Evolutionary conservation across 208 protist species (phyloP).

Genomic region (Leishmania tarentolae): DNA sequence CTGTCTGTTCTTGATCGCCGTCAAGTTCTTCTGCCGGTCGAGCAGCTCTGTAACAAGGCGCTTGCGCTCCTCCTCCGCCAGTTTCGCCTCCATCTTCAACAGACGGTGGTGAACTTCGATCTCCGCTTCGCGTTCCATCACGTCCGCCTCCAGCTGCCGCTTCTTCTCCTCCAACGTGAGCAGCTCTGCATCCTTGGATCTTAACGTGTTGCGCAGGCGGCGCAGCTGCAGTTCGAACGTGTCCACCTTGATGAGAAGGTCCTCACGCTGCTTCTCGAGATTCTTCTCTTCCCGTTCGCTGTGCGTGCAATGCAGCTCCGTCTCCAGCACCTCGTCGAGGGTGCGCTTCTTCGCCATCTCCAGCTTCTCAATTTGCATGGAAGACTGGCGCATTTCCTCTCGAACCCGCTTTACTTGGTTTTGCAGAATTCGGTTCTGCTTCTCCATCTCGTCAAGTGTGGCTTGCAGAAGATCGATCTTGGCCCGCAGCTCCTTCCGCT

Average conservation of each 20-base stretch:
- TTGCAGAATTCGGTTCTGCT: constrained; percentile 80
- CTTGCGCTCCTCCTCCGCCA: constrained; percentile 83
- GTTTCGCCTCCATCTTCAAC: constrained; percentile 75
- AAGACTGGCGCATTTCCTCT: constrained; percentile 77
- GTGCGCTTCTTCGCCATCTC: constrained; percentile 51
- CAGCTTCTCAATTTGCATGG: constrained; percentile 57
- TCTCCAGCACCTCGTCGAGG: constrained; percentile 71
- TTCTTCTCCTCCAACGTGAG: constrained; percentile 77
- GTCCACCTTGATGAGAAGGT: constrained; percentile 80
- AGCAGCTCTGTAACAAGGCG: constrained; percentile 69
- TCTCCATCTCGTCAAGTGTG: constrained; percentile 78
- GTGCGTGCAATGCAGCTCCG: constrained; percentile 83
- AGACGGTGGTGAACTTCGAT: constrained; percentile 87
- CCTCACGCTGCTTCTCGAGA: constrained; percentile 70
- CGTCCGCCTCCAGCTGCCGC: constrained; percentile 61
- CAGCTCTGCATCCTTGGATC: constrained; percentile 60
- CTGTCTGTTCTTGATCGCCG: constrained; percentile 72
- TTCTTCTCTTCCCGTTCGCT: constrained; percentile 53
- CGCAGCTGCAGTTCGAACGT: constrained; percentile 90
- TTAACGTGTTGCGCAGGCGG: constrained; percentile 55
- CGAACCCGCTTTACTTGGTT: constrained; percentile 91
- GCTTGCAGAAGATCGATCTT: constrained; percentile 87
- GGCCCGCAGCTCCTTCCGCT: constrained; percentile 82
- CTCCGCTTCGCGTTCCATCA: constrained; percentile 77
- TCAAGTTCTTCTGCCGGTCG: constrained; percentile 63